Percentiles rank a stretch among this genome's conserved stretches.
Evolutionary conservation across 306 rosid genomes (phyloP).

Genomic region (Cotoneaster glaucophyllus): DNA sequence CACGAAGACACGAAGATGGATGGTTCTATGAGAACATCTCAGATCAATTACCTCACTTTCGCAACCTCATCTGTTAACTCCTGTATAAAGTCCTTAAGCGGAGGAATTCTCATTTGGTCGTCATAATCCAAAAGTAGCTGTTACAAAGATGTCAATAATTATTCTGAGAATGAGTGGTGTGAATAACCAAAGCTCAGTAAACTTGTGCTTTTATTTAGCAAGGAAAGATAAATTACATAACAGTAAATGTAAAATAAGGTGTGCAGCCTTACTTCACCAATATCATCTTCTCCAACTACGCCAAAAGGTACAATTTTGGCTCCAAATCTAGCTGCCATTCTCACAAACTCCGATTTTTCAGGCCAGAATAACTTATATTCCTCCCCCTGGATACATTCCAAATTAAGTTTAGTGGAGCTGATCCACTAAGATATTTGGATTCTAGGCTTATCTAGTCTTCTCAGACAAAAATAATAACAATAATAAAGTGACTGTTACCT

Average conservation of each 20-base stretch:
- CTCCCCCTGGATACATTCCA: conserved; percentile 57
- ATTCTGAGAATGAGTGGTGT: not conserved
- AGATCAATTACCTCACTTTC: conserved; percentile 44
- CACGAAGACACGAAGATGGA: too few relatives aligned
- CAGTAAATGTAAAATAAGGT: not conserved
- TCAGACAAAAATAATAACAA: not conserved
- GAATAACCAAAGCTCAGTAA: not conserved
- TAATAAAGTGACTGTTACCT: conserved; percentile 34
- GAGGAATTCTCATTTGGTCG: conserved; percentile 76
- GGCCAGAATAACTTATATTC: conserved; percentile 91
- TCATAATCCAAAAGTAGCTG: conserved; percentile 76
- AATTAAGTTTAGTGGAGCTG: not conserved
- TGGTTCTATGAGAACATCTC: not conserved
- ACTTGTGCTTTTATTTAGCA: not conserved
- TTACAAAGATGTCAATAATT: conserved; percentile 10
- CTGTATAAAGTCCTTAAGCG: conserved; percentile 42
- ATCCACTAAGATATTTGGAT: not conserved
- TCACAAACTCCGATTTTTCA: conserved; percentile 82
- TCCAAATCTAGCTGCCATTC: conserved; percentile 93
- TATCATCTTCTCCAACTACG: conserved; percentile 85
- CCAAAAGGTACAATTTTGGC: conserved; percentile 92
- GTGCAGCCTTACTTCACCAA: conserved; percentile 52
- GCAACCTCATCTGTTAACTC: conserved; percentile 36
- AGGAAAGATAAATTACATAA: too few relatives aligned
- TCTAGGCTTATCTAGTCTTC: not conserved